Conservation (phyloP, 2,329 filamentous ascomycete genomes). For the Clonostachys rhizophaga region DNA sequence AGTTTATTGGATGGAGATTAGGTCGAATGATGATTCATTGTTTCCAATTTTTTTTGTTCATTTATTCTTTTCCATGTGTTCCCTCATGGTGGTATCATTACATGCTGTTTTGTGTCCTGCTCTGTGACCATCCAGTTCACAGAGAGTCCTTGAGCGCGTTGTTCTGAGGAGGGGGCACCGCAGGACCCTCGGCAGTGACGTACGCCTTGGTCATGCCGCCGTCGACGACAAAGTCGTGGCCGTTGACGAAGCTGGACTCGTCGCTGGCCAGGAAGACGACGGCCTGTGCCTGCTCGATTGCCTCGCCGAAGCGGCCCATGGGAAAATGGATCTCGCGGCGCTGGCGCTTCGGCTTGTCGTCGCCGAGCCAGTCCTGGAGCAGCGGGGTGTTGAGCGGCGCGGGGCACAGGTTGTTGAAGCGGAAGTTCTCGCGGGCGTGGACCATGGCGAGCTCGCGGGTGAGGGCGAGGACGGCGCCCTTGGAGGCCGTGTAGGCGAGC, state of each 20-base stretch:
- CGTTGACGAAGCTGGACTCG: slow-evolving; percentile 86
- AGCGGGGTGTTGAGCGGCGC: slow-evolving; percentile 90
- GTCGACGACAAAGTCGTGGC: slow-evolving; percentile 89
- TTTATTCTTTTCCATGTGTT: too few species aligned
- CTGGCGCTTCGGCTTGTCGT: slow-evolving; percentile 75
- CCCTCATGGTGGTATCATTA: too few species aligned
- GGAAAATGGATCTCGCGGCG: slow-evolving; percentile 89
- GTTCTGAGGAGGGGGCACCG: slow-evolving; percentile 50
- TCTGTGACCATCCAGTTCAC: not conserved
- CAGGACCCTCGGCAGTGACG: slow-evolving; percentile 60
- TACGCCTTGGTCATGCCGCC: slow-evolving; percentile 95
- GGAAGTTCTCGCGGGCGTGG: slow-evolving; percentile 81
- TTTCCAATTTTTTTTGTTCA: too few species aligned
- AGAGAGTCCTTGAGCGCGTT: slow-evolving; percentile 49
- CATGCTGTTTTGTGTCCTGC: too few species aligned
- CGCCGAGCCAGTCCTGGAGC: slow-evolving; percentile 89
- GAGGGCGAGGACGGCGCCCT: slow-evolving; percentile 86
- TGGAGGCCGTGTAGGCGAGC: slow-evolving; percentile 89
- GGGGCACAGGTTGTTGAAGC: slow-evolving; percentile 88
- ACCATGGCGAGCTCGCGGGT: slow-evolving; percentile 89
- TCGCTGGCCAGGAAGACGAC: slow-evolving; percentile 85
- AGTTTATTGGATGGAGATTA: too few species aligned
- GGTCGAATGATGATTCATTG: too few species aligned
- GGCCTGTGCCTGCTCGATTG: slow-evolving; percentile 88
- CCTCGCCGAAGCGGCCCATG: slow-evolving; percentile 82